Base-by-base conservation (phyloP, 1,139 yeast species). In the Arxiozyma slooffiae region DNA sequence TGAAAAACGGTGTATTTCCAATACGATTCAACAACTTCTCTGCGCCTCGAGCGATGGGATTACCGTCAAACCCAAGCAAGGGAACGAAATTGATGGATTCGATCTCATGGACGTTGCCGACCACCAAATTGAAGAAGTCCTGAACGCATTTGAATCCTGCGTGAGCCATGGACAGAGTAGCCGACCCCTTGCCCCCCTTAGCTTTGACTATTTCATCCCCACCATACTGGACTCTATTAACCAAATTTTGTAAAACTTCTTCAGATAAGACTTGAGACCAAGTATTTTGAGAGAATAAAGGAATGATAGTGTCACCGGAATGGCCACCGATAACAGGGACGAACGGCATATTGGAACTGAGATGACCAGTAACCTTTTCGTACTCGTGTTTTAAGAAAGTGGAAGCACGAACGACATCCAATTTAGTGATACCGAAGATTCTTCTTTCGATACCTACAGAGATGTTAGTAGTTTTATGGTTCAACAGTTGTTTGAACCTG, bases 161-260 rank as follows among this genome's bases (percentile, higher is more conserved):
- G 68, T 88, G 92, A 48, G 97, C 97, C 97, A 90, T 90, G 51
- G 96, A 86, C 60, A 90, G 76, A 49, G 97, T 90, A 57, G 96
- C 96, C 49, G 96, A 86, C 53, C 97, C 97, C 57, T 84, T 81
- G 65, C 97, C 97, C 68, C 87, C 84, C 76, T 90, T 90, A 62
- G 97, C 97, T 73, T 85, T 77, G 62, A 90, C 97, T 61, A 90
- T 95, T 74, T 90, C 97, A 68, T 90, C 97, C 72, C 97, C 97
- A 67, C 97, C 97, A 67, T 83, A 88, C 74, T 89, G 97, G 67
- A 89, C 88, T 72, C 96, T 82, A 77, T 86, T 79, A 65, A 87
- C 78, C 62, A 89, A 77, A 52, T 80, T 77, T 66, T 81, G 86
- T 64, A 82, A 76, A 62, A 77, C 73, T 57, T 80, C 84, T 48